Conservation (phyloP, 2,329 filamentous ascomycete genomes). For the Venturia aucupariae region DNA sequence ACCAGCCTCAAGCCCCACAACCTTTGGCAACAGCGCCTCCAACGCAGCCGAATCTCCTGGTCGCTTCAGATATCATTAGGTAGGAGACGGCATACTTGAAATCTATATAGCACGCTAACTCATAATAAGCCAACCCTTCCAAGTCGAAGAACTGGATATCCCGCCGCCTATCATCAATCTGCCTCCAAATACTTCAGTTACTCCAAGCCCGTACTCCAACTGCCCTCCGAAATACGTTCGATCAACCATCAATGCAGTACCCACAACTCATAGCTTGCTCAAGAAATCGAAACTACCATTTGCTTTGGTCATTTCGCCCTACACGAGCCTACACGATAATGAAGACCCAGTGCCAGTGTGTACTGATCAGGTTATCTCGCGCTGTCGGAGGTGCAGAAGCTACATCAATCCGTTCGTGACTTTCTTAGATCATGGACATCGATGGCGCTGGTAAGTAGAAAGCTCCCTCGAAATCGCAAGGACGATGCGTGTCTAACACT, state of each 20-base stretch:
- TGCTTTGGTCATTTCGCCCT: slow-evolving; percentile 91
- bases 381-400: slow-evolving; percentile 88
- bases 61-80: slow-evolving; percentile 73
- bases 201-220: slow-evolving; percentile 82
- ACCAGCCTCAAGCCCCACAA: slow-evolving; percentile 40
- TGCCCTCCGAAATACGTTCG: slow-evolving; percentile 90
- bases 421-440: slow-evolving; percentile 91
- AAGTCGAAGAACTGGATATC: slow-evolving; percentile 83
- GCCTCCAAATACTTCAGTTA: slow-evolving; percentile 83
- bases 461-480: too few relatives aligned
- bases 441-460: slow-evolving; percentile 64
- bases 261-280: slow-evolving; percentile 81
- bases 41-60: slow-evolving; percentile 71
- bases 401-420: slow-evolving; percentile 98
- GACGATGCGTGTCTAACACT: slow-evolving; percentile 66
- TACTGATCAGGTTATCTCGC: slow-evolving; percentile 93
- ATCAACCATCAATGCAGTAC: slow-evolving; percentile 88
- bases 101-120: background rate
- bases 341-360: slow-evolving; percentile 82
- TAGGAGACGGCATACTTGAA: background rate
- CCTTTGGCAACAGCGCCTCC: slow-evolving; percentile 39
- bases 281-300: slow-evolving; percentile 97
- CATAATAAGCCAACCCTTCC: slow-evolving; percentile 68
- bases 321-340: slow-evolving; percentile 81
- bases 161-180: slow-evolving; percentile 86